Percentiles rank a stretch among this genome's conserved stretches.
phyloP scores from a whole-genome alignment of 2,329 filamentous ascomycete genomes.

The Botrytis paeoniae region DNA sequence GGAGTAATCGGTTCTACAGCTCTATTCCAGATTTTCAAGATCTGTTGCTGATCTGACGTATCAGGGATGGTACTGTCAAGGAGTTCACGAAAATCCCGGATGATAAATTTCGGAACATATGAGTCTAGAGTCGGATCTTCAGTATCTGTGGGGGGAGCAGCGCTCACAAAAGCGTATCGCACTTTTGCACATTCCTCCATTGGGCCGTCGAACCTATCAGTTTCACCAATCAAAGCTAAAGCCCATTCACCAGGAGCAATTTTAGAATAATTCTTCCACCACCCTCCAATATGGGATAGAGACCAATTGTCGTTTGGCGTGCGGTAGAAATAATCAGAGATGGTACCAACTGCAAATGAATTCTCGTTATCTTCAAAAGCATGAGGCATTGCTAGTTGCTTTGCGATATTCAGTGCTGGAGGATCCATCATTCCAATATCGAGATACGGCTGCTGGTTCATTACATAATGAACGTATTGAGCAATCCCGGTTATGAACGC shows the following conservation, averaged over 20 bases:
- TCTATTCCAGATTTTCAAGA: not conserved
- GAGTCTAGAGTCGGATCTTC: not conserved
- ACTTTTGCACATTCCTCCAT: not conserved
- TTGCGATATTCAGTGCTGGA: not conserved
- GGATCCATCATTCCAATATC: not conserved
- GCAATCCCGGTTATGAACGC: constrained; percentile 3
- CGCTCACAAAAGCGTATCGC: constrained; percentile 11
- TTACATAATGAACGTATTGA: not conserved
- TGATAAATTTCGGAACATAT: not conserved
- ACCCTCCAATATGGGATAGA: not conserved
- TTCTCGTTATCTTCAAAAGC: not conserved
- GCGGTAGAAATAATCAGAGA: not conserved
- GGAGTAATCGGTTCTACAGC: not conserved
- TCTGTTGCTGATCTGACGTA: not conserved
- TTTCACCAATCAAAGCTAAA: not conserved
- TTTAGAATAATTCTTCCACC: constrained; percentile 4
- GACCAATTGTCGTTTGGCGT: not conserved
- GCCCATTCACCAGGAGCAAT: constrained; percentile 7
- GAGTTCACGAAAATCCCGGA: not conserved
- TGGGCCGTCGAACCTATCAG: not conserved
- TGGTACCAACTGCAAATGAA: not conserved
- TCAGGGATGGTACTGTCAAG: not conserved
- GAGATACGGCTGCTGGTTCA: not conserved
- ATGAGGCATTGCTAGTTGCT: not conserved
- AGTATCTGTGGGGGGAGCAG: not conserved